A percentile compares a stretch with the other conserved stretches of the same genome.
Evolutionary conservation across 2,329 filamentous ascomycete genomes (phyloP).

Genomic region (Ophiocordyceps camponoti-saundersi): DNA sequence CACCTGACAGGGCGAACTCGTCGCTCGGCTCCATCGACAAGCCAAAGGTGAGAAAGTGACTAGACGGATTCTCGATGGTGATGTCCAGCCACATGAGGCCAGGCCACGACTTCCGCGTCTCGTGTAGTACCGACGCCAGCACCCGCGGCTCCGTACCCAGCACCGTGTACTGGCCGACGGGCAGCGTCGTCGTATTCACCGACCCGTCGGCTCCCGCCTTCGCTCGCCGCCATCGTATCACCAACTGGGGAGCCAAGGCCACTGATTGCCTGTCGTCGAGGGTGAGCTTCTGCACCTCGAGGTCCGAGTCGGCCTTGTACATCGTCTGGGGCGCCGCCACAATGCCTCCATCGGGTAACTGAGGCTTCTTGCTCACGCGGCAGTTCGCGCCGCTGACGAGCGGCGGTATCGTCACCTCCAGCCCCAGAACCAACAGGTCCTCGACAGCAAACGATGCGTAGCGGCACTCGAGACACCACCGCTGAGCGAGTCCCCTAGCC

Average conservation of each 20-base stretch:
- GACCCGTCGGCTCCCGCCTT: slow-evolving; percentile 11
- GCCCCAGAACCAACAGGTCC: slow-evolving; percentile 43
- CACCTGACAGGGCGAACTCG: slow-evolving; percentile 80
- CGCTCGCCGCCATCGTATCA: slow-evolving; percentile 60
- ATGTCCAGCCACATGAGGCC: slow-evolving; percentile 29
- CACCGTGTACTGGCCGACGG: slow-evolving; percentile 64
- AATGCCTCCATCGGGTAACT: slow-evolving; percentile 22
- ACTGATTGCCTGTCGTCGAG: slow-evolving; percentile 70
- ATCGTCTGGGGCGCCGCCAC: slow-evolving; percentile 49
- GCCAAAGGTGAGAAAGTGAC: slow-evolving; percentile 87
- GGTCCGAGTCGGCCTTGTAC: slow-evolving; percentile 53
- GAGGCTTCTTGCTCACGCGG: slow-evolving; percentile 21
- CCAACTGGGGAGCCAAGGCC: slow-evolving; percentile 56
- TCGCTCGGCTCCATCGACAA: slow-evolving; percentile 84
- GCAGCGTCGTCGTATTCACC: slow-evolving; percentile 49
- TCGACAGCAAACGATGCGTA: slow-evolving; percentile 65
- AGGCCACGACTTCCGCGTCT: slow-evolving; percentile 12
- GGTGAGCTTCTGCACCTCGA: slow-evolving; percentile 58
- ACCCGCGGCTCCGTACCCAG: slow-evolving; percentile 78
- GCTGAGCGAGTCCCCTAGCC: slow-evolving; percentile 53
- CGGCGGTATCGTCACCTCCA: slow-evolving; percentile 44
- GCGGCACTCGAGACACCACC: slow-evolving; percentile 60
- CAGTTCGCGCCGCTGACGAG: slow-evolving; percentile 47
- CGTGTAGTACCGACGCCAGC: slow-evolving; percentile 39
- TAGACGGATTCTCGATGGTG: slow-evolving; percentile 83